These are phyloP conservation scores for Agaricales sp. DNA, from an alignment of 1,284 basidiomycete species.

Conservation along the genomic window DNA sequence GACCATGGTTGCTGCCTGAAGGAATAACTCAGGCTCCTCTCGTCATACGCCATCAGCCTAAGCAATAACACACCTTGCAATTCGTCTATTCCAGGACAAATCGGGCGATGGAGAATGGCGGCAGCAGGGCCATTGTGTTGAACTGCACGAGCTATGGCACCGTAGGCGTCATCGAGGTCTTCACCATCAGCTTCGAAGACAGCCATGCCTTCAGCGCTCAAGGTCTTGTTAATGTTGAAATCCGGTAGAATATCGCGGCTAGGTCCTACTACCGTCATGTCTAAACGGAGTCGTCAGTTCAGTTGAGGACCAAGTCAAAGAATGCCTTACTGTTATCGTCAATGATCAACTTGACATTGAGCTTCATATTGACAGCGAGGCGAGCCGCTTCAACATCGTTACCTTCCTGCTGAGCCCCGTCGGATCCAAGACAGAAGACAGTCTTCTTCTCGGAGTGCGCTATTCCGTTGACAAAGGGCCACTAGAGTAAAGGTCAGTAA, in stretches of 20 bases:
- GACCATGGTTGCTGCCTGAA: slow-evolving; percentile 55
- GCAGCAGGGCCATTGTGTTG: slow-evolving; percentile 63
- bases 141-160: slow-evolving; percentile 44
- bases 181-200: slow-evolving; percentile 66
- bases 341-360: slow-evolving; percentile 78
- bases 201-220: slow-evolving; percentile 72
- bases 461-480: slow-evolving; percentile 42
- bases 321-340: slow-evolving; percentile 51
- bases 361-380: slow-evolving; percentile 70
- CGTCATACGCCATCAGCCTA: too few species aligned
- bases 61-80: slow-evolving; percentile 39
- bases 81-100: slow-evolving; percentile 72
- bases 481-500: slow-evolving; percentile 19
- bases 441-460: slow-evolving; percentile 70
- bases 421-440: slow-evolving; percentile 78
- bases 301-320: background rate
- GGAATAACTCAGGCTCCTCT: background rate
- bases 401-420: slow-evolving; percentile 83
- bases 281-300: slow-evolving; percentile 14
- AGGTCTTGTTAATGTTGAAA: slow-evolving; percentile 59
- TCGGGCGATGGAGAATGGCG: slow-evolving; percentile 64
- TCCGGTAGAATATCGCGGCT: slow-evolving; percentile 77
- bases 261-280: slow-evolving; percentile 80
- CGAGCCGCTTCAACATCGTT: slow-evolving; percentile 83
- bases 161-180: slow-evolving; percentile 69